Conservation (phyloP, 2,329 filamentous ascomycete genomes). For the Corinectria fuckeliana region DNA sequence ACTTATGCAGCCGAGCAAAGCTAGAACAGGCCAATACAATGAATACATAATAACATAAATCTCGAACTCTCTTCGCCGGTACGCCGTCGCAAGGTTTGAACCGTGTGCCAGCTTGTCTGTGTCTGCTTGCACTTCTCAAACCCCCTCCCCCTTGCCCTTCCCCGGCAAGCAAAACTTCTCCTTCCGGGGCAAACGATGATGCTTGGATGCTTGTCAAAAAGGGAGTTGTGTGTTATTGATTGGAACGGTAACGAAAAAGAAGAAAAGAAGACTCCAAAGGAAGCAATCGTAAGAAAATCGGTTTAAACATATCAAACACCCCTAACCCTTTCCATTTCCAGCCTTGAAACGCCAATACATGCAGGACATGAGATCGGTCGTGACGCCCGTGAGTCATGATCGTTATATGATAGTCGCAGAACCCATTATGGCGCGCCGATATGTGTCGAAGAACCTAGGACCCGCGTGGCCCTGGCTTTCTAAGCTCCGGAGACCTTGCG, state of each 20-base stretch:
- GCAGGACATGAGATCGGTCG: slow-evolving; percentile 51
- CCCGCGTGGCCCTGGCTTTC: slow-evolving; percentile 32
- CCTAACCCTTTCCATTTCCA: slow-evolving; percentile 31
- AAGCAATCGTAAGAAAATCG: slow-evolving; percentile 31
- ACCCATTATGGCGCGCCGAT: slow-evolving; percentile 24
- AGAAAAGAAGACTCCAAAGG: slow-evolving; percentile 19
- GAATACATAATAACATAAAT: slow-evolving; percentile 31
- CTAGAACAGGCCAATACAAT: slow-evolving; percentile 15
- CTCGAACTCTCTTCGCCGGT: slow-evolving; percentile 22
- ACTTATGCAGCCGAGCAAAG: slow-evolving; percentile 7
- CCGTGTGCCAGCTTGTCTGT: slow-evolving; percentile 22
- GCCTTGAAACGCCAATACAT: slow-evolving; percentile 51
- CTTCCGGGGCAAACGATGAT: slow-evolving; percentile 22
- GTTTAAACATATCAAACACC: slow-evolving; percentile 29
- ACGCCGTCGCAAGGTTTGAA: slow-evolving; percentile 35
- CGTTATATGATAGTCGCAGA: slow-evolving; percentile 44
- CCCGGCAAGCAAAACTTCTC: slow-evolving; percentile 15
- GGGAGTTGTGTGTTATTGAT: slow-evolving; percentile 16
- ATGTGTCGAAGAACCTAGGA: slow-evolving; percentile 28
- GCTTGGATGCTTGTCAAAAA: slow-evolving; percentile 23
- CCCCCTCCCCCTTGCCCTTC: slow-evolving; percentile 4
- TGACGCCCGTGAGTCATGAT: slow-evolving; percentile 51
- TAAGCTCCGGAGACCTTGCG: slow-evolving; percentile 61
- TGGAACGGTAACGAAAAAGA: slow-evolving; percentile 24
- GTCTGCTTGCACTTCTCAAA: slow-evolving; percentile 11